Percentiles rank a stretch among this genome's conserved stretches.
Conservation (phyloP, 176 grass and related monocot genomes). For the Juncus inflexus region DNA sequence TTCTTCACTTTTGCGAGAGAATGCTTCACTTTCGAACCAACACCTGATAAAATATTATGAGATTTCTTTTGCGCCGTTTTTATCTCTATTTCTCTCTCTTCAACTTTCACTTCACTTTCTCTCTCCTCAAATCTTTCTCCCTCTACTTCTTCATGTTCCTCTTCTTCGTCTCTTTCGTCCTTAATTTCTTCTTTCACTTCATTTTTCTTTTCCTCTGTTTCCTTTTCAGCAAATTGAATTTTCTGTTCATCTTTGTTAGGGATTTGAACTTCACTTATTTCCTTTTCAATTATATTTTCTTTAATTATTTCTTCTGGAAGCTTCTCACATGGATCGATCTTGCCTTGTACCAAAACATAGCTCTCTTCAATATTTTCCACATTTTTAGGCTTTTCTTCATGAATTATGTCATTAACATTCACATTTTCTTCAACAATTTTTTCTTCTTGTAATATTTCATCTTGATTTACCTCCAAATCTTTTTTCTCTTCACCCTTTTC, state of each 20-base stretch:
- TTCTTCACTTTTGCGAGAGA: conserved; percentile 89
- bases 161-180: conserved; percentile 44
- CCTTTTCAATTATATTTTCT: conserved; percentile 6
- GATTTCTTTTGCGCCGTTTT: conserved; percentile 64
- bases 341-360: conserved; percentile 25
- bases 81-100: conserved; percentile 38
- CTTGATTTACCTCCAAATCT: not conserved
- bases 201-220: conserved; percentile 27
- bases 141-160: conserved; percentile 37
- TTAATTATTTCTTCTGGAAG: conserved; percentile 13
- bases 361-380: conserved; percentile 26
- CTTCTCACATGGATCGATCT: conserved; percentile 13
- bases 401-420: no score
- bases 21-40: conserved; percentile 84
- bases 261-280: not conserved
- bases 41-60: conserved; percentile 63
- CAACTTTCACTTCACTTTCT: conserved; percentile 27
- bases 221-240: conserved; percentile 18
- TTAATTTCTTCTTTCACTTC: conserved; percentile 27
- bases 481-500: conserved; percentile 1
- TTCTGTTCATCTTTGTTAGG: conserved; percentile 4
- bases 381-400: conserved; percentile 4
- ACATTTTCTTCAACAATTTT: not conserved
- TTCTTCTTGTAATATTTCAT: not conserved
- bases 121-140: conserved; percentile 36